Evolutionary conservation across 352 stramenopile species (phyloP).

Genomic region (Hyaloperonospora arabidopsidis): DNA sequence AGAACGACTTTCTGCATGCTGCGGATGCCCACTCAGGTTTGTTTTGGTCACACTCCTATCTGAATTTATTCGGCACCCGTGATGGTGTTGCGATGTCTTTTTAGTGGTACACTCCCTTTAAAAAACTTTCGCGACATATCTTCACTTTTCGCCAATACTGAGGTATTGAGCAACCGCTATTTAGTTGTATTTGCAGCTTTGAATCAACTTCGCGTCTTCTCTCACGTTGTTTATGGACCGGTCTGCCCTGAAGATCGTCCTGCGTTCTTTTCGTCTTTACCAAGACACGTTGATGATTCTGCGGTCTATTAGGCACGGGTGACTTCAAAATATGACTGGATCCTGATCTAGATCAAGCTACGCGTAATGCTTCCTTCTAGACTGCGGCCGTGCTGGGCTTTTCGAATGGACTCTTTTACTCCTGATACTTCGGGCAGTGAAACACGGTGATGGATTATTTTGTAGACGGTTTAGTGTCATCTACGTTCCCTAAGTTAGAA

Average conservation of each 20-base stretch:
- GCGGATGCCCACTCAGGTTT: neutral
- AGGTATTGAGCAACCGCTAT: neutral
- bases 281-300: neutral
- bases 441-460: too few relatives aligned
- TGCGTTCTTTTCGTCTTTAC: neutral
- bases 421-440: too few relatives aligned
- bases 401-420: too few relatives aligned
- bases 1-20: neutral
- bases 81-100: conserved; percentile 1
- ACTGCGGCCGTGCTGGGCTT: neutral
- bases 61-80: neutral
- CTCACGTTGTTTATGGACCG: neutral
- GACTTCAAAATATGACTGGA: neutral
- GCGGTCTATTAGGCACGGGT: neutral
- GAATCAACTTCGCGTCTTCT: neutral
- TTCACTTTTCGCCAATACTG: neutral
- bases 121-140: neutral
- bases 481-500: too few relatives aligned
- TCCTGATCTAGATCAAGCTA: neutral
- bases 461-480: too few relatives aligned
- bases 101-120: neutral
- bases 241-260: neutral
- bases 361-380: neutral
- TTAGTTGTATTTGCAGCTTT: neutral
- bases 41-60: neutral